Base-by-base conservation (phyloP, 352 stramenopile species). In the Globisporangium sylvaticum region DNA sequence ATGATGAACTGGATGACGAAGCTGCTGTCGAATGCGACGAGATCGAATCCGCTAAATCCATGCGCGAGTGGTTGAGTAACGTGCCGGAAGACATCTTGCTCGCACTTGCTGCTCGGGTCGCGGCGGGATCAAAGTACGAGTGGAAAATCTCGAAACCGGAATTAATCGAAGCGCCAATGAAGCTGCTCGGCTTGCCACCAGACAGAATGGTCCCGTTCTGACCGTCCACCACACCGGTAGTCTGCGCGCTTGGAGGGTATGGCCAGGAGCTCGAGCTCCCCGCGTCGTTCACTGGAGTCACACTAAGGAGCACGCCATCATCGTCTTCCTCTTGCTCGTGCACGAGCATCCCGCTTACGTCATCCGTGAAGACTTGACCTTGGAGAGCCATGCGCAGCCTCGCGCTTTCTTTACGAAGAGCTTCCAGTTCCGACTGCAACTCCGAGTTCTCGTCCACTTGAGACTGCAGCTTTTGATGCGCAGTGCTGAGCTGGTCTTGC, bases 271-370 rank as follows among this genome's bases (percentile, higher is more conserved):
- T 60, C 20, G 29, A 60, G 44, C 0, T 48, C 15, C n/a, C 46
- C 7, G 64, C 70, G 25, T 71, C 62, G 2, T 76, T 67, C n/a
- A 84, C 76, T 3, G 70, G 58, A 4, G 87, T 93, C 52, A 94
- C 75, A 27, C 85, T 95, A 1, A 95, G 66, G 44, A 95, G 65
- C 24, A 95, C 85, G 4, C 74, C 81, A 61, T 93, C 85, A 62
- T 92, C 87, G 31, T 87, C 81, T 27, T 90, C 82, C 4, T 87
- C 78, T 69, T 91, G 76, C 71, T 95, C 84, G 59, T 92, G 85
- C 42, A 95, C 80, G 22, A 91, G 71, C 48, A 95, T 59, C 0
- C 85, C 85, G 15, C 75, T 84, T 24, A 76, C 62, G 1, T 76
- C 75, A 53, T 92, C 83, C 39, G 76, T 91, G 64, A 88, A 92